Base-by-base conservation (phyloP, 345 rosid species). In the Anacardium occidentale region DNA sequence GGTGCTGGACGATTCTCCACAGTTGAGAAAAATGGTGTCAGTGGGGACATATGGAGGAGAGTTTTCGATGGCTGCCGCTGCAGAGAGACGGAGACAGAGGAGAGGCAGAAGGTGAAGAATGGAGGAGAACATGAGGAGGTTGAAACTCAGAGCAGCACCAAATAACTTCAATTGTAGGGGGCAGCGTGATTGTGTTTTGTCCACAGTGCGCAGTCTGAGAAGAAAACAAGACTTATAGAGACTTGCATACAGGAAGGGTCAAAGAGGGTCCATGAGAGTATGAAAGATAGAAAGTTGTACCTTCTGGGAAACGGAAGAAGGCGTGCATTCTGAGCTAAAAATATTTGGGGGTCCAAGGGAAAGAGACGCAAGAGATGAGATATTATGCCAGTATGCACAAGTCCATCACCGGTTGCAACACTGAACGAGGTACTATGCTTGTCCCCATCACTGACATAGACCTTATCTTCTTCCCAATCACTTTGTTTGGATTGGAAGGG, bases 21-120 rank as follows among this genome's bases (percentile, higher is more conserved):
- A 73, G 70, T 65, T 70, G 44, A 80, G 70, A 4, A 54, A 70
- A 15, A 80, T 65, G 6, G 17, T 13, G 10, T 76, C 77, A 0
- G 67, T 44, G 2, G 34, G 56, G 45, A 58, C 0, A 55, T 65
- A 65, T 0, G 73, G 54, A 6, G 18, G 60, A 2, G 47, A 8
- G 1, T 29, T 18, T 17, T 42, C 5, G 45, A 0, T 2, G 22
- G 61, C 14, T 20, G 69, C 48, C 10, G 40, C 11, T 11, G 34
- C 6, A 0, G 25, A 21, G 2, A 32, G 72, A 24, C 52, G 51
- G 42, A 66, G 50, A n/a, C 18, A 15, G 32, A 66, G 24, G 76
- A 37, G 24, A 64, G 5, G n/a, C 32, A 62, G 32, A 63, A 26
- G 32, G 62, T 37, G 22, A 15, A 64, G 14, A 44, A 20, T 3